Percentiles rank a stretch among this genome's conserved stretches.
Evolutionary conservation across 2,329 filamentous ascomycete species (phyloP).

Genomic region (Penicillium sp.): DNA sequence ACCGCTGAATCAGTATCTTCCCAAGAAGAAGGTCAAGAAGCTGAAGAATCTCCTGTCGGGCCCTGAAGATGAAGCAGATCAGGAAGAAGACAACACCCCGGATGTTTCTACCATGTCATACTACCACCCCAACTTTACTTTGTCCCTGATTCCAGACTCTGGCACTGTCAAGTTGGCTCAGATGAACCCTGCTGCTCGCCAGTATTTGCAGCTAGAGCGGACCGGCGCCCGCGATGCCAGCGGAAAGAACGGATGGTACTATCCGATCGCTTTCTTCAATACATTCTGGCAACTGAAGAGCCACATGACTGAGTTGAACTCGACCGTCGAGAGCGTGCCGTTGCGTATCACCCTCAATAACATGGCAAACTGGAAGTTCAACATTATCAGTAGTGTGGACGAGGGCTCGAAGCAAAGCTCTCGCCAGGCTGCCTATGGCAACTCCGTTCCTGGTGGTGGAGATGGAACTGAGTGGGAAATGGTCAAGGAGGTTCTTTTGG

Average conservation of each 20-base stretch:
- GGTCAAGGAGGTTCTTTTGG: constrained; percentile 91
- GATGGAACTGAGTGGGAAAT: constrained; percentile 95
- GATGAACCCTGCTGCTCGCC: constrained; percentile 70
- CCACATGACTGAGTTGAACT: constrained; percentile 90
- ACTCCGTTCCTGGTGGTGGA: constrained; percentile 69
- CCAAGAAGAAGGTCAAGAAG: constrained; percentile 87
- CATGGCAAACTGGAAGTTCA: constrained; percentile 85
- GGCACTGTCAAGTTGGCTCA: constrained; percentile 66
- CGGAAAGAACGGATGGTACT: constrained; percentile 91
- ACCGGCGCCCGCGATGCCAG: constrained; percentile 78
- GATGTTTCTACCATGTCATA: constrained; percentile 77
- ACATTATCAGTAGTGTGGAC: constrained; percentile 78
- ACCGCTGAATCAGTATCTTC: constrained; percentile 83
- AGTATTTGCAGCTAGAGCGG: constrained; percentile 75
- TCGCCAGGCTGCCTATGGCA: constrained; percentile 72
- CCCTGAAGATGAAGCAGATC: constrained; percentile 51
- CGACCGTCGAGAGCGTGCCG: constrained; percentile 78
- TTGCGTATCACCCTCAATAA: constrained; percentile 82
- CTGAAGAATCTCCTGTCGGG: constrained; percentile 75
- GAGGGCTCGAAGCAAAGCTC: constrained; percentile 81
- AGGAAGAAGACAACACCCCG: constrained; percentile 55
- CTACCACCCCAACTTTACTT: constrained; percentile 92
- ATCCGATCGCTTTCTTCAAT: constrained; percentile 86
- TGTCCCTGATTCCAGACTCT: constrained; percentile 80
- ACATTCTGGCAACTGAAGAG: constrained; percentile 94